A percentile compares a stretch with the other conserved stretches of the same genome.
Evolutionary conservation across 2,329 filamentous ascomycete genomes (phyloP).

Genomic region (Arachnomyces sp.): DNA sequence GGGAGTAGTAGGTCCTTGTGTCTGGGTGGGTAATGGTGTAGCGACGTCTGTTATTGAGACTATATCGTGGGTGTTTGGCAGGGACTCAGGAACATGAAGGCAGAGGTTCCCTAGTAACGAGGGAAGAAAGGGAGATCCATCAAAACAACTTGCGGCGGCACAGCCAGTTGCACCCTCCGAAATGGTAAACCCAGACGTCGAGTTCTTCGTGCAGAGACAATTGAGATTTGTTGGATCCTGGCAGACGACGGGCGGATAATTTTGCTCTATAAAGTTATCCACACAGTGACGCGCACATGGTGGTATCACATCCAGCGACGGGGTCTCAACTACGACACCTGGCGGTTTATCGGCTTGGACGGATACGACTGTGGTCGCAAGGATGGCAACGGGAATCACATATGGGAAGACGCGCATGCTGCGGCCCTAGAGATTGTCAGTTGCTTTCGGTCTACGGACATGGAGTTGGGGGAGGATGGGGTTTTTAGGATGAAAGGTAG

Average conservation of each 20-base stretch:
- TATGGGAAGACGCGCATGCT: constrained; percentile 28
- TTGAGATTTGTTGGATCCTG: constrained; percentile 44
- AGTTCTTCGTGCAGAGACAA: constrained; percentile 56
- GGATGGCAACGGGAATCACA: constrained; percentile 18
- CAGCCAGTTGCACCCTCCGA: constrained; percentile 66
- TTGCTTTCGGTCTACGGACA: constrained; percentile 11
- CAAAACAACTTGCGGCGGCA: constrained; percentile 50
- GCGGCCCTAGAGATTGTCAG: constrained; percentile 16
- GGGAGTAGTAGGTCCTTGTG: background rate
- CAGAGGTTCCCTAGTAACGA: constrained; percentile 47
- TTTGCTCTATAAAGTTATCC: constrained; percentile 51
- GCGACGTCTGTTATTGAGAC: constrained; percentile 46
- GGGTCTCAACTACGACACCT: constrained; percentile 11
- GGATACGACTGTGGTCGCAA: constrained; percentile 11
- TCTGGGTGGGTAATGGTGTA: constrained; percentile 31
- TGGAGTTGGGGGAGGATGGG: background rate
- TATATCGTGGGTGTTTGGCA: constrained; percentile 53
- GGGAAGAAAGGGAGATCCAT: constrained; percentile 28
- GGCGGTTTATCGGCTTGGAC: constrained; percentile 17
- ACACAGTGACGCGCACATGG: constrained; percentile 55
- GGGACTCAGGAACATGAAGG: constrained; percentile 39
- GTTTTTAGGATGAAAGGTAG: background rate
- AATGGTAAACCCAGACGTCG: constrained; percentile 56
- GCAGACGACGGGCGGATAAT: constrained; percentile 48
- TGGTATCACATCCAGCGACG: constrained; percentile 42